Evolutionary conservation across 257 asterid species (phyloP).

Genomic region (Jaltomata sinuosa): DNA sequence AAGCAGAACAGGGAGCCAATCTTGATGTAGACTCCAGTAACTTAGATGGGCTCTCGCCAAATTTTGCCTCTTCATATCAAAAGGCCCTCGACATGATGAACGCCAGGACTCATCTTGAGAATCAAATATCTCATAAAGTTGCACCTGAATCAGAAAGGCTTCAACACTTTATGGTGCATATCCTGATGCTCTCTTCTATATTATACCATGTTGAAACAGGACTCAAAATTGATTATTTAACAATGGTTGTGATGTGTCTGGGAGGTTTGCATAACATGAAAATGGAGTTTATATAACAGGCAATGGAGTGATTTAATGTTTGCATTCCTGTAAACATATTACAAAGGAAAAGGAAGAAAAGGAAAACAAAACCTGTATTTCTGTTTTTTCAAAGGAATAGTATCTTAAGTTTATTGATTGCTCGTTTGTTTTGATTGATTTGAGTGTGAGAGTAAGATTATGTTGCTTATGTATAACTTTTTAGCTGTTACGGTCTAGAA

Average conservation of each 20-base stretch:
- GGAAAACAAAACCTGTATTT: not conserved
- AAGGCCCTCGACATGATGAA: constrained; percentile 73
- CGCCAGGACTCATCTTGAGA: constrained; percentile 64
- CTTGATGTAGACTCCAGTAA: constrained; percentile 35
- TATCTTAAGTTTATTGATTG: not conserved
- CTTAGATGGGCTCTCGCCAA: constrained; percentile 58
- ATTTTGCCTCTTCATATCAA: constrained; percentile 55
- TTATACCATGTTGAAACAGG: not conserved
- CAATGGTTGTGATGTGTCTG: not conserved
- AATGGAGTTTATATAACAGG: not conserved
- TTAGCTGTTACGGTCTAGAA: not conserved
- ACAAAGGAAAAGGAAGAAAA: not conserved
- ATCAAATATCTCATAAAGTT: constrained; percentile 49
- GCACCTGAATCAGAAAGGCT: constrained; percentile 47
- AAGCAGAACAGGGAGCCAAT: constrained; percentile 45
- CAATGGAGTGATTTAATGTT: not conserved
- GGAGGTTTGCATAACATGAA: not conserved
- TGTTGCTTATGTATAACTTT: not conserved
- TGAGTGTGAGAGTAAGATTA: not conserved
- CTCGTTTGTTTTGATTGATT: not conserved
- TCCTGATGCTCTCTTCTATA: not conserved
- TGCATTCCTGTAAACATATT: not conserved
- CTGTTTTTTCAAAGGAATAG: not conserved
- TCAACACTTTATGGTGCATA: constrained; percentile 59
- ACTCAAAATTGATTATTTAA: not conserved